A percentile compares a stretch with the other conserved stretches of the same genome.
Evolutionary conservation across 2,329 filamentous ascomycete genomes (phyloP).

Genomic region (Nemania sp.): DNA sequence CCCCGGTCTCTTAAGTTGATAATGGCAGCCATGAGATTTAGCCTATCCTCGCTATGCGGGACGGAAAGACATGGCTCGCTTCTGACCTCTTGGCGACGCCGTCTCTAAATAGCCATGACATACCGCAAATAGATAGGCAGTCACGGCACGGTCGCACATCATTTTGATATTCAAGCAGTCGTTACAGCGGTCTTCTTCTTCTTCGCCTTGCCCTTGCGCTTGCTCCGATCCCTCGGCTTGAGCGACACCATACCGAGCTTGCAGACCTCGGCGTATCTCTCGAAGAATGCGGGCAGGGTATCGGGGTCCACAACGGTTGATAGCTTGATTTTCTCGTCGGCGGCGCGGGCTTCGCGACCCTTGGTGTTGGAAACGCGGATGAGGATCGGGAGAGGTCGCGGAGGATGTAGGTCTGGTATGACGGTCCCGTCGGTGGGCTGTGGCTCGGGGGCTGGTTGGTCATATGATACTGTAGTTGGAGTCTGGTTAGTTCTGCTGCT

Average conservation of each 20-base stretch:
- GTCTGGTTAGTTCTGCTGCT: conserved; percentile 2
- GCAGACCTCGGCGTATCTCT: conserved; percentile 84
- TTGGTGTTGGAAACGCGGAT: conserved; percentile 85
- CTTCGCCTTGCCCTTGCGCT: conserved; percentile 79
- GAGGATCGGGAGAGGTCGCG: conserved; percentile 69
- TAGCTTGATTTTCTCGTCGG: conserved; percentile 65
- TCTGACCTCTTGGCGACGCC: too few species aligned
- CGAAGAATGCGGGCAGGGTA: conserved; percentile 79
- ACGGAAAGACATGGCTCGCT: too few species aligned
- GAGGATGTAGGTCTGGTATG: conserved; percentile 62
- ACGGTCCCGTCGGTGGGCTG: conserved; percentile 53
- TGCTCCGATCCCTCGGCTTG: conserved; percentile 92
- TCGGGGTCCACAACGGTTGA: conserved; percentile 80
- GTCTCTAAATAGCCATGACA: too few species aligned
- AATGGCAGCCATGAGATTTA: too few species aligned
- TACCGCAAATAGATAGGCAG: too few species aligned
- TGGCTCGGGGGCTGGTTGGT: conserved; percentile 48
- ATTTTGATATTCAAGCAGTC: conserved; percentile 11
- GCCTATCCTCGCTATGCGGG: too few species aligned
- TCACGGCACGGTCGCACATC: too few species aligned
- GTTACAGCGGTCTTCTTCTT: conserved; percentile 56
- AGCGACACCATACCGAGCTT: conserved; percentile 85
- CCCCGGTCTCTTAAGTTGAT: too few species aligned
- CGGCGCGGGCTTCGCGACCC: conserved; percentile 56
- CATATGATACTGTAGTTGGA: conserved; percentile 46